Base-by-base conservation (phyloP, 2,329 filamentous ascomycete species). In the Orbilia brochopaga region DNA sequence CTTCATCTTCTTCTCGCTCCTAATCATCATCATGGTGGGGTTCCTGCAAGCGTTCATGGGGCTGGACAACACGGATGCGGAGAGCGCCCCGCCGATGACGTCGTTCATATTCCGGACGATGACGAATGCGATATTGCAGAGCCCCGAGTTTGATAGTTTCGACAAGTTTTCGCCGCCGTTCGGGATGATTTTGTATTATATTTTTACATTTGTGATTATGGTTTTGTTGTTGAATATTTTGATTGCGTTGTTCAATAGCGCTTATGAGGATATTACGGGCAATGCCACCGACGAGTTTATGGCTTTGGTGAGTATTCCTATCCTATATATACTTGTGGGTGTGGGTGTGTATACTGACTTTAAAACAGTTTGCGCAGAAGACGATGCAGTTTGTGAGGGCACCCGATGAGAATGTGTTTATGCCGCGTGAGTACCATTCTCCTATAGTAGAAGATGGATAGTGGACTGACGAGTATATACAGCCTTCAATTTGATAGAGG, bases 131-230 rank as follows among this genome's bases (percentile, higher is more conserved):
- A 85, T 99, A 60, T 91, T 99, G 87, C 90, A 92, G 78, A 90
- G 87, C 55, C 94, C 94, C 0, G 92, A 97, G 75, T 97, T 99
- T 76, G 83, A 76, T 3, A 90, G 89, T 0, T 97, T 97, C 77
- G 92, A 97, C 75, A 85, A 88, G 23, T 99, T 97, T 78, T 90
- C 90, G 21, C 92, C 90, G 11, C 94, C 94, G 0, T 99, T 97
- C 79, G 94, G 94, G 7, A 85, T 96, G 56, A 90, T 97, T 32
- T 87, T 99, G 8, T 99, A 99, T 82, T 99, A 99, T 82, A 86
- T 95, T 78, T 99, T 97, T 80, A 96, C 93, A 17, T 99, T 99
- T 78, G 88, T 97, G 42, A 90, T 99, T 77, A 97, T 96, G 89
- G 92, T 94, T 76, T 75, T 99, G 64, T 30, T 73, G 17, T 86